Evolutionary conservation across 1,139 yeast species (phyloP).

Genomic region (Taphrina deformans): DNA sequence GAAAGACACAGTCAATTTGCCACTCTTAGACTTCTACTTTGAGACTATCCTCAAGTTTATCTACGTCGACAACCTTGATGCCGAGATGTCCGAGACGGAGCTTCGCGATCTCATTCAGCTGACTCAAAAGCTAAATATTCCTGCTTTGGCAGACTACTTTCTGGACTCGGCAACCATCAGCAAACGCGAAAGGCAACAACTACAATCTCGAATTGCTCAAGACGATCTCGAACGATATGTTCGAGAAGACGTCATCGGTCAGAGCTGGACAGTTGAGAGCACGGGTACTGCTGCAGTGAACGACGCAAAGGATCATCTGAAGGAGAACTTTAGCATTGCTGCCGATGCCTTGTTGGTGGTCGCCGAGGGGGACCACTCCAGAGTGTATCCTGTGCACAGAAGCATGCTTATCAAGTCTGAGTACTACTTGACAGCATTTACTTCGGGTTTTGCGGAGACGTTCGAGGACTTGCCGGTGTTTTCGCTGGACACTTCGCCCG

Average conservation of each 20-base stretch:
- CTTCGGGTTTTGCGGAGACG: slow-evolving; percentile 51
- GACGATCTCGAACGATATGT: slow-evolving; percentile 47
- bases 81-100: slow-evolving; percentile 45
- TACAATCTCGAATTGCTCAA: slow-evolving; percentile 39
- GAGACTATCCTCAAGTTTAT: slow-evolving; percentile 53
- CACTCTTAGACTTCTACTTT: slow-evolving; percentile 45
- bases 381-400: slow-evolving; percentile 61
- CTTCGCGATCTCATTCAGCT: slow-evolving; percentile 44
- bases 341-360: slow-evolving; percentile 38
- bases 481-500: slow-evolving; percentile 46
- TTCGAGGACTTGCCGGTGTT: slow-evolving; percentile 45
- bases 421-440: slow-evolving; percentile 66
- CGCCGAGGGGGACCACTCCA: slow-evolving; percentile 25
- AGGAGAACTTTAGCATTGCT: slow-evolving; percentile 23
- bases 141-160: slow-evolving; percentile 47
- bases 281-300: neutral
- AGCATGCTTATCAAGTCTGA: slow-evolving; percentile 62
- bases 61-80: slow-evolving; percentile 52
- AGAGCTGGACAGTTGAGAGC: slow-evolving; percentile 34
- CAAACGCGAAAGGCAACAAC: slow-evolving; percentile 21
- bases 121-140: slow-evolving; percentile 48
- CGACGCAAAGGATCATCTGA: neutral
- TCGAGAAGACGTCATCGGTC: slow-evolving; percentile 47
- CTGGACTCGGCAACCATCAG: slow-evolving; percentile 7
- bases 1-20: slow-evolving; percentile 38